Base-by-base conservation (phyloP, 495 filamentous ascomycete genomes). In the Lophiostoma macrostomum region DNA sequence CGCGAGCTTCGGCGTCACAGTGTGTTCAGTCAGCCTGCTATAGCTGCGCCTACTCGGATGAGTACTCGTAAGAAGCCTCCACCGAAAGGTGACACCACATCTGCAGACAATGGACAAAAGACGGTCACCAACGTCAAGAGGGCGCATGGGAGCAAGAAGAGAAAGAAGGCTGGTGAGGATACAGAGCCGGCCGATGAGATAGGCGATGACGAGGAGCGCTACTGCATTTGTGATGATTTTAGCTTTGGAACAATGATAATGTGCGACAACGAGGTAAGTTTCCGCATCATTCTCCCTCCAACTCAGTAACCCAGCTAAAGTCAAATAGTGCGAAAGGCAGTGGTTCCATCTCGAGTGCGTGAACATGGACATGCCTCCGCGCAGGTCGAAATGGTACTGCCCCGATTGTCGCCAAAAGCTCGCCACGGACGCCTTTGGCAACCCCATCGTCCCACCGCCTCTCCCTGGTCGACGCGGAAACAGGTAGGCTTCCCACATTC, bases 261-360 rank as follows among this genome's bases (percentile, higher is more conserved):
- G 60, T 98, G 93, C 63, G 93, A 97, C 62, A 95, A 94, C 64
- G 71, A 94, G 75, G 91, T 95, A 76, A 81, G 89, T 64, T 5
- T 45, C 14, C 29, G 18, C 3, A 10, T 28, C 31, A 18, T 37
- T 23, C 6, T 34, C 4, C 16, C 42, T 18, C 18, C 8, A 53
- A 77, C 56, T 10, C 28, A 62, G 32, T 53, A 53, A 64, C 58
- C 63, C 64, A 40, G 38, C 34, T 42, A 37, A n/a, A n/a, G n/a
- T n/a, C 42, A 27, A 69, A 72, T 50, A 74, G 71, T 75, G 72
- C 59, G 69, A 71, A 44, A 69, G 60, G 49, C 89, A 94, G 72
- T 96, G 91, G 91, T 97, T 97, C 71, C 91, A 97, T 67, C 81
- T 97, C 20, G 80, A 83, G 51, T 97, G 91, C 57, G 85, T 97